Evolutionary conservation across 202 grass and related monocot species (phyloP).

Genomic region (Eragrostis tef): DNA sequence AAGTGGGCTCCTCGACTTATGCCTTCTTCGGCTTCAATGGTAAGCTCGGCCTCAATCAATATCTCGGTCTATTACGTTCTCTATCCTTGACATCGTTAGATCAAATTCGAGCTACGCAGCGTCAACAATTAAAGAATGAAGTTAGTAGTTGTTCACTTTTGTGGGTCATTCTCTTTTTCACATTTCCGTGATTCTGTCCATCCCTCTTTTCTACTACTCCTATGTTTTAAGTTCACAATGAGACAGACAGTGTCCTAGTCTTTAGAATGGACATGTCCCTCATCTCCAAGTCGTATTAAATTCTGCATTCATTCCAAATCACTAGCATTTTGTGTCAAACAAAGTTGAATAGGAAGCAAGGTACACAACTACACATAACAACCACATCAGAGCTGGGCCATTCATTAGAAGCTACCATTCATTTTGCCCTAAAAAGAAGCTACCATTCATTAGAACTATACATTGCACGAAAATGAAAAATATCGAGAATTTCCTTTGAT

Average conservation of each 20-base stretch:
- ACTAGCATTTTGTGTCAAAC: background rate
- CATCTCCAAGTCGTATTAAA: conserved; percentile 17
- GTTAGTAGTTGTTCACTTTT: too few relatives aligned
- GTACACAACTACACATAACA: background rate
- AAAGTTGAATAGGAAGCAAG: background rate
- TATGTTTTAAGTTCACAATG: too few relatives aligned
- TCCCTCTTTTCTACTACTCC: background rate
- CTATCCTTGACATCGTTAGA: background rate
- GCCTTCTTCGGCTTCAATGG: conserved; percentile 96
- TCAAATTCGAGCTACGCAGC: background rate
- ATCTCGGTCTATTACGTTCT: background rate
- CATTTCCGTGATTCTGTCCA: background rate
- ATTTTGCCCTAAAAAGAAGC: too few relatives aligned
- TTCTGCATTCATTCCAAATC: background rate
- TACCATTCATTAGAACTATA: background rate
- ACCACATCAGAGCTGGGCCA: background rate
- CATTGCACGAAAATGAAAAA: background rate
- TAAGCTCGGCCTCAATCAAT: conserved; percentile 1
- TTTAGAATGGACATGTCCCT: background rate
- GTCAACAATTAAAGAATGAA: background rate
- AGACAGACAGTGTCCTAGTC: background rate
- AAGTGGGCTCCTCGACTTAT: conserved; percentile 68
- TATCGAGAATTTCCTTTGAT: background rate
- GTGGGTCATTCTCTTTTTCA: too few relatives aligned
- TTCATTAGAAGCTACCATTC: background rate